A percentile compares a stretch with the other conserved stretches of the same genome.
phyloP scores from a whole-genome alignment of 225 moss, liverwort and hornwort genomes.

The Lunularia cruciata region DNA sequence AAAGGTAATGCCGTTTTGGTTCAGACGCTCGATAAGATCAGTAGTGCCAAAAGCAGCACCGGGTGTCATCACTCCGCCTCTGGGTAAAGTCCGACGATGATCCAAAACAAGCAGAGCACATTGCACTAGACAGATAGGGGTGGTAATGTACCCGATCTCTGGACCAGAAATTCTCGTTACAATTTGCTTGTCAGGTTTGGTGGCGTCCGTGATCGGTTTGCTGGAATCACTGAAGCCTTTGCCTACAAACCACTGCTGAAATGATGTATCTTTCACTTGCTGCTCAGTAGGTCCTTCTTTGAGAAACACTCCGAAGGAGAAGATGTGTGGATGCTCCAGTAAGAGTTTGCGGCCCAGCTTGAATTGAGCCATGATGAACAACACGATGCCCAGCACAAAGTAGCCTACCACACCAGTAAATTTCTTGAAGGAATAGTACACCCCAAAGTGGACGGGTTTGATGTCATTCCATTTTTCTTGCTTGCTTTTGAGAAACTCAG shows the following conservation, averaged over 20 bases:
- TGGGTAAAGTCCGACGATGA: conserved; percentile 64
- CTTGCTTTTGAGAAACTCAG: conserved; percentile 31
- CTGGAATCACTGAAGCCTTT: conserved; percentile 66
- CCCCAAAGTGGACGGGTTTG: conserved; percentile 77
- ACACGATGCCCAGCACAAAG: conserved; percentile 55
- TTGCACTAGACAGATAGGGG: conserved; percentile 83
- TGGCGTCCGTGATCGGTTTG: conserved; percentile 37
- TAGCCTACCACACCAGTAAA: conserved; percentile 50
- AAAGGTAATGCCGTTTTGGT: conserved; percentile 66
- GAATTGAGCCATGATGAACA: conserved; percentile 55
- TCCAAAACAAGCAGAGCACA: conserved; percentile 79
- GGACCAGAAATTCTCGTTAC: conserved; percentile 86
- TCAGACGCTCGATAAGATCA: conserved; percentile 61
- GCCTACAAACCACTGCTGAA: conserved; percentile 87
- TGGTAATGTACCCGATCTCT: conserved; percentile 79
- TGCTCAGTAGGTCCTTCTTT: conserved; percentile 84
- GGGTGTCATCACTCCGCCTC: conserved; percentile 82
- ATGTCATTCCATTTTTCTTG: conserved; percentile 59
- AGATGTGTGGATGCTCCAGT: conserved; percentile 75
- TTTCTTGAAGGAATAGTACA: conserved; percentile 63
- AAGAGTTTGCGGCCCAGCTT: conserved; percentile 59
- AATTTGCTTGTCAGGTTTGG: conserved; percentile 67
- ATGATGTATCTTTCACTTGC: conserved; percentile 57
- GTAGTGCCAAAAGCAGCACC: conserved; percentile 70
- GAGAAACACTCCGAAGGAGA: conserved; percentile 74